Evolutionary conservation across 257 asterid genomes (phyloP).

Genomic region (Galeopsis tetrahit): DNA sequence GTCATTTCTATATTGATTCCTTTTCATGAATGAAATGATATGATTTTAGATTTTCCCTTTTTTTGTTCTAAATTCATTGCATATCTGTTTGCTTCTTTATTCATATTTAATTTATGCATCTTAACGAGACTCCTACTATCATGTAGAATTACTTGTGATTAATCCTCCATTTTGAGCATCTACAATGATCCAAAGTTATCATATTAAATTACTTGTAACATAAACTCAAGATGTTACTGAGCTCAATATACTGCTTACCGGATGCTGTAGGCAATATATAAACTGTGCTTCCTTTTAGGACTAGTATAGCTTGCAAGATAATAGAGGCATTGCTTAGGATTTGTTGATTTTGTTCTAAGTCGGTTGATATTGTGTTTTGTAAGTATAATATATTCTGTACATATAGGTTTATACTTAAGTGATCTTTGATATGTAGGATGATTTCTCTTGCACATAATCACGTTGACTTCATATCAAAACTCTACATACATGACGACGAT

Average conservation of each 20-base stretch:
- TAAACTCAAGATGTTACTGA: too few species aligned
- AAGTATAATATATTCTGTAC: neutral
- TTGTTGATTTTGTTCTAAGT: neutral
- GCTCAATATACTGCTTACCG: neutral
- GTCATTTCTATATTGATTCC: slow-evolving; percentile 32
- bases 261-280: neutral
- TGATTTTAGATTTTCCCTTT: slow-evolving; percentile 5
- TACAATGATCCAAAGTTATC: neutral
- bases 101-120: neutral
- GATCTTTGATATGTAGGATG: too few species aligned
- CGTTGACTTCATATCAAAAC: too few species aligned
- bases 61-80: slow-evolving; percentile 12
- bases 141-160: neutral
- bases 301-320: neutral
- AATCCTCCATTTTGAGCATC: neutral
- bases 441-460: too few species aligned
- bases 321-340: neutral
- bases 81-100: slow-evolving; percentile 8
- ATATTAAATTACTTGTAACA: too few species aligned
- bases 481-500: too few species aligned
- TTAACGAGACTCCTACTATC: neutral
- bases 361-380: neutral
- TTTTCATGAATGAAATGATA: neutral
- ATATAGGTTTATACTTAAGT: too few species aligned
- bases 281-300: neutral